Evolutionary conservation across 257 asterid species (phyloP), one percentile per base, ranked within the genome.

Genomic region (Marsdenia floribunda): DNA sequence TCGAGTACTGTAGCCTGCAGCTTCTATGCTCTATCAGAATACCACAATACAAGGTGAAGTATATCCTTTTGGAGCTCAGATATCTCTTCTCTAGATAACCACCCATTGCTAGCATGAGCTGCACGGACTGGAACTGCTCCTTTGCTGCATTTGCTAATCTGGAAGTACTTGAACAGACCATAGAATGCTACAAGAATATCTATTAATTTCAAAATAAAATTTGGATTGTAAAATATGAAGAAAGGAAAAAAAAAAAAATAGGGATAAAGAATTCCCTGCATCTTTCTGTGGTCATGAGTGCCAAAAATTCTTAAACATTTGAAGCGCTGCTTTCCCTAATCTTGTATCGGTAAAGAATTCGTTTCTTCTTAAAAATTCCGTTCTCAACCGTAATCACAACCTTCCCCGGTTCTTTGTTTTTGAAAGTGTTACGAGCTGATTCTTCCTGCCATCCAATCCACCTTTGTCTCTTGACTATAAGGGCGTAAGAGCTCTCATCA

Each of bases 321-420:
- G 75, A 67, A 37, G 78, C 54, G 42, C 74, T 49, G 52, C 52
- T 69, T 57, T 73, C 73, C 63, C 50, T 61, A 67, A 67, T 74
- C 79, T 84, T 89, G 86, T 54, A 83, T 77, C 95, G 84, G 35
- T 84, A 87, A 35, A 87, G 71, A 13, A 79, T 73, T 53, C 86
- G 65, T 71, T 89, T 89, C 87, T 80, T 89, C 55, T 73, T 86
- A 79, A 84, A 89, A 7, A 82, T 73, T 14, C 88, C 84, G 35
- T 89, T 89, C 66, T 87, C 87, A 19, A 89, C 61, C 2, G 87
- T 89, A 78, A 86, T 81, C 35, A 85, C 88, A 35, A 88, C 67
- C 73, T 81, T 90, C 14, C 89, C 96, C 0, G 87, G 77, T 53
- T 90, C 91, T 63, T 68, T 86, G 77, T 77, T 86, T 19, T 44